phyloP scores from a whole-genome alignment of 257 asterid species.

The Solanum bukasovii region DNA sequence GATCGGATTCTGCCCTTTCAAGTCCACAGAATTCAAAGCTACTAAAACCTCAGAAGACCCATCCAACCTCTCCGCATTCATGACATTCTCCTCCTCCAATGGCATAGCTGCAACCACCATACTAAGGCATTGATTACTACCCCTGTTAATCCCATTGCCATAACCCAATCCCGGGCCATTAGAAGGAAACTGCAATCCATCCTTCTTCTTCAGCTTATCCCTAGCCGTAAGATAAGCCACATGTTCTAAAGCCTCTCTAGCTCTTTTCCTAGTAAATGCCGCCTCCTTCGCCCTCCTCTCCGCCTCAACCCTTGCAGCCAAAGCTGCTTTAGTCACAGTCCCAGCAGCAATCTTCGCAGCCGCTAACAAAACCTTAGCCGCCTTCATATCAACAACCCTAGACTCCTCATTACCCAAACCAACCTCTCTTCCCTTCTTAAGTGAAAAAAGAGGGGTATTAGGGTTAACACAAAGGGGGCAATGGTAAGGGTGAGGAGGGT shows the following conservation, averaged over 20 bases:
- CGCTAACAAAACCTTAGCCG: constrained; percentile 52
- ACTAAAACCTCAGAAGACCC: constrained; percentile 31
- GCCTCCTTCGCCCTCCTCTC: constrained; percentile 78
- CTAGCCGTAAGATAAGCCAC: constrained; percentile 34
- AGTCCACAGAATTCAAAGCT: constrained; percentile 41
- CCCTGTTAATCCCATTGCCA: constrained; percentile 1
- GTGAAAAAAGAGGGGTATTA: constrained; percentile 23
- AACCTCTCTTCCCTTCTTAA: constrained; percentile 21
- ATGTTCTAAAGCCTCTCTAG: constrained; percentile 62
- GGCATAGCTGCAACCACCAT: constrained; percentile 3
- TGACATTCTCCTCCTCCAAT: constrained; percentile 4
- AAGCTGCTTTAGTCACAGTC: constrained; percentile 53
- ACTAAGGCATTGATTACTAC: constrained; percentile 1
- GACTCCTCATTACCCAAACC: constrained; percentile 16
- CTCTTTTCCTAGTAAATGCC: constrained; percentile 59
- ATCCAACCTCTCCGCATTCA: constrained; percentile 23
- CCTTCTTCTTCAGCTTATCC: constrained; percentile 49
- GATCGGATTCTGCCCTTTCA: constrained; percentile 10
- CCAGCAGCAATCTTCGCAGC: constrained; percentile 60
- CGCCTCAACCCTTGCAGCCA: constrained; percentile 47
- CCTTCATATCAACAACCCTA: constrained; percentile 51
- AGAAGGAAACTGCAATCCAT: not conserved
- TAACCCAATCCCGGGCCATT: not conserved
- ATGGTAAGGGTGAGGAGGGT: constrained; percentile 36
- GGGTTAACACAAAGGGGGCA: constrained; percentile 70